Percentiles rank a stretch among this genome's conserved stretches.
Conservation (phyloP, 2,329 filamentous ascomycete species). For the Niveomyces coronatus region DNA sequence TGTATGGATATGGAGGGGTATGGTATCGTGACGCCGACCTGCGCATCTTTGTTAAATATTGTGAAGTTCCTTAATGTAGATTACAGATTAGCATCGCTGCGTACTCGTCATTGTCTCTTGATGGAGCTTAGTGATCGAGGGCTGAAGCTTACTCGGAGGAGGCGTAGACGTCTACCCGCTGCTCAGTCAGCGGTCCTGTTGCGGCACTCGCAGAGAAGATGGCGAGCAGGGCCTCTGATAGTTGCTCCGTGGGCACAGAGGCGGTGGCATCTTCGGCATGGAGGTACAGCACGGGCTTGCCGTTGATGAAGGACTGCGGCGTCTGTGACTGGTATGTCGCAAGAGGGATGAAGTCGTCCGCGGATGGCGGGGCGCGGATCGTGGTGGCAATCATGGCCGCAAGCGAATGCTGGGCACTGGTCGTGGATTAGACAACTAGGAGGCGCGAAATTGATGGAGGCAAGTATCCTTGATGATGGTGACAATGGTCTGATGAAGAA, state of each 20-base stretch:
- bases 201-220: slow-evolving; percentile 32
- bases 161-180: slow-evolving; percentile 46
- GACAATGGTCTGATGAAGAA: too few relatives aligned
- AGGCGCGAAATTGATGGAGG: too few relatives aligned
- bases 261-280: slow-evolving; percentile 47
- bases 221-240: slow-evolving; percentile 35
- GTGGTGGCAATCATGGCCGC: slow-evolving; percentile 38
- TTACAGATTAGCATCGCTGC: too few relatives aligned
- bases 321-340: slow-evolving; percentile 63
- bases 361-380: slow-evolving; percentile 45
- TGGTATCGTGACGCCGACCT: slow-evolving; percentile 55
- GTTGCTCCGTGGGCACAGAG: slow-evolving; percentile 44
- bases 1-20: slow-evolving; percentile 69
- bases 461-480: too few relatives aligned
- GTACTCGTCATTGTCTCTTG: too few relatives aligned
- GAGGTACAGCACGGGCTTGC: slow-evolving; percentile 61
- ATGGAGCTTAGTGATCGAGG: too few relatives aligned
- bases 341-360: slow-evolving; percentile 52
- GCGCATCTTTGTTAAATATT: slow-evolving; percentile 49
- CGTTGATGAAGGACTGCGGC: slow-evolving; percentile 59
- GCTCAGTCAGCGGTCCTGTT: slow-evolving; percentile 30
- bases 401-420: too few relatives aligned
- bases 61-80: slow-evolving; percentile 34
- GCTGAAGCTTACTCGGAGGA: slow-evolving; percentile 39
- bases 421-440: too few relatives aligned